Evolutionary conservation across 2,329 filamentous ascomycete genomes (phyloP), one percentile per base, ranked within the genome.

Genomic region (Pyricularia sp.): DNA sequence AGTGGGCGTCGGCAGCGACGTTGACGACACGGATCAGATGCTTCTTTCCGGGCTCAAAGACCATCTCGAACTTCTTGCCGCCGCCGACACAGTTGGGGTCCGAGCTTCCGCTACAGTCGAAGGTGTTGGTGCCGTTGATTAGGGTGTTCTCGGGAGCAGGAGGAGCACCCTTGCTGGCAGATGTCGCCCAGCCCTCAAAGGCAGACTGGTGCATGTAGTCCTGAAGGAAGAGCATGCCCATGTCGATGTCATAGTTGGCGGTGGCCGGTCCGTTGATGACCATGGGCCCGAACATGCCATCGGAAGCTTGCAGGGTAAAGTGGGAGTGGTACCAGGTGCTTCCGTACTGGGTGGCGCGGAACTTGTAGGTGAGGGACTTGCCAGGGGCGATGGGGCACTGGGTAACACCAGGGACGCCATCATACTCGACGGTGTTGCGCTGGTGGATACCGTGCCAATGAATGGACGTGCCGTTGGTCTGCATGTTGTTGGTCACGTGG

Each of bases 321-420:
- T 81, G 78, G 0, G 74, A 77, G 64, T 81, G 79, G 67, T 80
- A 81, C 79, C 79, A 80, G 3, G 72, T 73, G 7, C 75, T 76
- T 25, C 79, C 79, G 67, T 80, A 81, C 69, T 80, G 77, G 4
- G 73, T 73, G 2, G 76, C 76, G 5, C 69, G 73, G 69, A 76
- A 80, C 17, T 72, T 76, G 72, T 81, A 80, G 0, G 75, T 78
- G 31, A 75, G 74, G 7, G 74, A 76, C 20, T 79, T 73, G 28
- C 81, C 82, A 0, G 84, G 83, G 17, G 83, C 78, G 68, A 86
- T 84, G 2, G 86, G 85, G 73, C 86, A 88, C 73, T 88, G 84
- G 0, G 77, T 78, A 23, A 77, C 71, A 31, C 75, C 76, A 31
- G 75, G 75, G 28, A 77, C 77, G 17, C 77, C 77, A 42, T 79